A percentile compares a stretch with the other conserved stretches of the same genome.
Evolutionary conservation across 2,329 filamentous ascomycete genomes (phyloP).

Genomic region (Fusarium multiceps): DNA sequence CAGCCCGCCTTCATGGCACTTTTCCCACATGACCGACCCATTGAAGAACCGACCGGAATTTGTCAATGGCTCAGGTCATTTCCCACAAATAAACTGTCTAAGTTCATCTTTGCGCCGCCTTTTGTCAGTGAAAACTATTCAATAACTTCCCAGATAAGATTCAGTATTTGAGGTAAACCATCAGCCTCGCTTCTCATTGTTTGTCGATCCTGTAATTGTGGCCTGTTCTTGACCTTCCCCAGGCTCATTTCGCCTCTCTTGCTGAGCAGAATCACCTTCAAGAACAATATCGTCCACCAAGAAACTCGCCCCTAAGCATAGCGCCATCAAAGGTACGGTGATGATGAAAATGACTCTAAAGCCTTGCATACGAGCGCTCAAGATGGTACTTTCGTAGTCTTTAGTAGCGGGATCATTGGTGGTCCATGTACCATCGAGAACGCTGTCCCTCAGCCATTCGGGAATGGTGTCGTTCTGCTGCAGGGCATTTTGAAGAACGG

Average conservation of each 20-base stretch:
- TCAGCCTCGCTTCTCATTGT: background rate
- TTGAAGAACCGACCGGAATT: too few species aligned
- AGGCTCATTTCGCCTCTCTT: accelerated
- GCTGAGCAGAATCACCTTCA: background rate
- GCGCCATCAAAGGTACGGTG: background rate
- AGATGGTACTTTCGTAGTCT: background rate
- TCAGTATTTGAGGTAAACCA: too few species aligned
- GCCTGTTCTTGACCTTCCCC: background rate
- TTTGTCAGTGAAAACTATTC: too few species aligned
- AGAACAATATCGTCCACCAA: background rate
- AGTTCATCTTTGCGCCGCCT: too few species aligned
- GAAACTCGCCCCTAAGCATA: background rate
- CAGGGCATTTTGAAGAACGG: accelerated
- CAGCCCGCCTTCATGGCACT: too few species aligned
- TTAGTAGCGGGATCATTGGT: accelerated
- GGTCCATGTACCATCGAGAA: background rate
- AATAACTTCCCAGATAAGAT: accelerated
- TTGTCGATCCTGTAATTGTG: accelerated
- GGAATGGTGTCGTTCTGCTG: accelerated
- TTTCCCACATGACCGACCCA: too few species aligned
- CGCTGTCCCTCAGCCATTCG: background rate
- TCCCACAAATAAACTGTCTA: too few species aligned
- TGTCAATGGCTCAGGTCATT: too few species aligned
- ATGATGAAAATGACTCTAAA: background rate
- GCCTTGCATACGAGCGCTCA: background rate